phyloP scores from a whole-genome alignment of 225 moss, liverwort and hornwort genomes.

The Polytrichum commune region DNA sequence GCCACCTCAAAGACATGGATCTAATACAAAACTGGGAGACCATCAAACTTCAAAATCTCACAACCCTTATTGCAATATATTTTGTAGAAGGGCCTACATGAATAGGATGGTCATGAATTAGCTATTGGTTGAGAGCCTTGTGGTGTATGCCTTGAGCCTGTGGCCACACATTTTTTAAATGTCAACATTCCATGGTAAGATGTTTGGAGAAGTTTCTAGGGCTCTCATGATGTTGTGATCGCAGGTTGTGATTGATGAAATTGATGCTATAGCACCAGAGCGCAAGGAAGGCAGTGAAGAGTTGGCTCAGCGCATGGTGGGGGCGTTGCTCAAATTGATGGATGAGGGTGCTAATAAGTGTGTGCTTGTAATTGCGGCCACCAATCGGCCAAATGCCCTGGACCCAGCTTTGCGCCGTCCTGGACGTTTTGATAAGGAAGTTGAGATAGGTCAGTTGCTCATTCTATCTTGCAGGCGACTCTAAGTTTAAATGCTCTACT shows the following conservation, averaged over 20 bases:
- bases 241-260: slow-evolving; percentile 95
- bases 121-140: too few species aligned
- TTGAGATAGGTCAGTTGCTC: slow-evolving; percentile 74
- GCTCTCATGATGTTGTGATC: background rate
- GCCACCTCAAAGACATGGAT: too few species aligned
- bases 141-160: too few species aligned
- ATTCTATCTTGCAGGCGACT: background rate
- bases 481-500: too few species aligned
- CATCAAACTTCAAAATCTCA: too few species aligned
- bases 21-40: too few species aligned
- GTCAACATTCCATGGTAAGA: too few species aligned
- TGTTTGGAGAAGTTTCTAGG: too few species aligned
- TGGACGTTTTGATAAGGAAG: slow-evolving; percentile 89
- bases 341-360: slow-evolving; percentile 77
- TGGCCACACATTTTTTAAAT: too few species aligned
- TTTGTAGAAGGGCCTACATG: too few species aligned
- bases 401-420: slow-evolving; percentile 95
- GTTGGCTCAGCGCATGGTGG: slow-evolving; percentile 84
- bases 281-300: slow-evolving; percentile 88
- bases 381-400: slow-evolving; percentile 86
- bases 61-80: too few species aligned
- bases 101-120: too few species aligned
- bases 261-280: slow-evolving; percentile 90
- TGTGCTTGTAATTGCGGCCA: slow-evolving; percentile 85
- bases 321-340: slow-evolving; percentile 78